Percentiles rank a stretch among this genome's conserved stretches.
phyloP scores from a whole-genome alignment of 306 rosid genomes.

The Mimosa pudica region DNA sequence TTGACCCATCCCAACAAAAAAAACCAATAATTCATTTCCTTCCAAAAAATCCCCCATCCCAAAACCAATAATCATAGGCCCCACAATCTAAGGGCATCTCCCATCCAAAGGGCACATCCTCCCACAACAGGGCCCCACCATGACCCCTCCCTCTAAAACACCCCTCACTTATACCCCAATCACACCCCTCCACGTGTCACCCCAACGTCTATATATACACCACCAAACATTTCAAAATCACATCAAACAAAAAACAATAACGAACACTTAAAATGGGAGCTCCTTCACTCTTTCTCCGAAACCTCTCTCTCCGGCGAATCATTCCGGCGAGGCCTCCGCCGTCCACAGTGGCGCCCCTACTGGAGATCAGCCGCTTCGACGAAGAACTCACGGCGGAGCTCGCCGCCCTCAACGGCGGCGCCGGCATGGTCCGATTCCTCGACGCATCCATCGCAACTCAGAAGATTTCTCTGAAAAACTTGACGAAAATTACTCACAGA shows the following conservation, averaged over 20 bases:
- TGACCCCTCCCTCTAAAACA: slow-evolving; percentile 16
- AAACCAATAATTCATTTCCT: not conserved
- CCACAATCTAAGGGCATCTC: slow-evolving; percentile 7
- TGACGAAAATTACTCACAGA: slow-evolving; percentile 21
- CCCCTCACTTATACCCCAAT: slow-evolving; percentile 20
- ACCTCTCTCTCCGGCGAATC: slow-evolving; percentile 39
- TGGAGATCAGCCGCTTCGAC: slow-evolving; percentile 34
- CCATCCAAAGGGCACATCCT: slow-evolving; percentile 6
- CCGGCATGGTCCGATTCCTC: slow-evolving; percentile 39
- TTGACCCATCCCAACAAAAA: not conserved
- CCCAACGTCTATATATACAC: not conserved
- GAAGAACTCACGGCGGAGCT: slow-evolving; percentile 40
- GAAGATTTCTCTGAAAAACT: slow-evolving; percentile 40
- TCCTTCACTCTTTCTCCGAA: slow-evolving; percentile 42
- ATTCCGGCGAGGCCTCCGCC: slow-evolving; percentile 4
- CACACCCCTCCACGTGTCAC: slow-evolving; percentile 6
- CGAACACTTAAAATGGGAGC: slow-evolving; percentile 5
- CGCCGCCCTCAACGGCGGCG: slow-evolving; percentile 3
- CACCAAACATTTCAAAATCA: not conserved
- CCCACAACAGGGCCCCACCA: slow-evolving; percentile 22
- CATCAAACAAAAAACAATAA: not conserved
- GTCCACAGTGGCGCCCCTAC: slow-evolving; percentile 39
- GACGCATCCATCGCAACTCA: slow-evolving; percentile 51
- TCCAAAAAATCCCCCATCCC: not conserved
- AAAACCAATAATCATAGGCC: slow-evolving; percentile 10